Base-by-base conservation (phyloP, 805 yeast genomes). In the Nakazawaea ernobii region DNA sequence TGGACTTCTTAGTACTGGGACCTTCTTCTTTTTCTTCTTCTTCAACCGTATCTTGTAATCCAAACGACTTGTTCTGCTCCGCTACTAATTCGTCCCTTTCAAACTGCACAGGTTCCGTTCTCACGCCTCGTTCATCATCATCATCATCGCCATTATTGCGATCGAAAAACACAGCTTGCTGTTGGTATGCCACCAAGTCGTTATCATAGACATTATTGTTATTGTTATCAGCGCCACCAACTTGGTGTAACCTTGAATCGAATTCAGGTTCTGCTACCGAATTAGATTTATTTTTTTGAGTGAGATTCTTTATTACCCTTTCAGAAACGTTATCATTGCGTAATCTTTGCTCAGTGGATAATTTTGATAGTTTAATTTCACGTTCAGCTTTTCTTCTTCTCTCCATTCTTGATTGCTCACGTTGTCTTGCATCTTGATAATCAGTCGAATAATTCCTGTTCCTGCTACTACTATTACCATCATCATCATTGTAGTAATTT, bases 221-320 rank as follows among this genome's bases (percentile, higher is more conserved):
- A 1, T 77, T 63, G 1, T 59, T n/a, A n/a, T n/a, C n/a, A n/a
- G n/a, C 56, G 8, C 64, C 61, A 1, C 75, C 75, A 28, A 70
- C 71, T 8, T 75, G 61, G 52, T 73, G 82, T 32, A 84, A 59
- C 29, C 86, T 68, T 0, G 86, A 70, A 56, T 84, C 92, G 54
- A 78, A 79, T 44, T 70, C 70, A 2, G 70, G 63, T 39, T 75
- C 82, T 8, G 58, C 59, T 38, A 54, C 14, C 51, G 26, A 10
- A 26, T 55, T 32, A 50, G 49, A 33, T 51, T 52, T 43, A 9
- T 45, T 32, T 6, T 43, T 36, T 29, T 43, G 27, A 15, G 43
- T n/a, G 5, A 43, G 32, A 7, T n/a, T 8, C 5, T 48, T 52
- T 14, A 55, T 48, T 8, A 80, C 79, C 49, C 75, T 68, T 41